Conservation (phyloP, 2,329 filamentous ascomycete species). For the Colletotrichum sp. region DNA sequence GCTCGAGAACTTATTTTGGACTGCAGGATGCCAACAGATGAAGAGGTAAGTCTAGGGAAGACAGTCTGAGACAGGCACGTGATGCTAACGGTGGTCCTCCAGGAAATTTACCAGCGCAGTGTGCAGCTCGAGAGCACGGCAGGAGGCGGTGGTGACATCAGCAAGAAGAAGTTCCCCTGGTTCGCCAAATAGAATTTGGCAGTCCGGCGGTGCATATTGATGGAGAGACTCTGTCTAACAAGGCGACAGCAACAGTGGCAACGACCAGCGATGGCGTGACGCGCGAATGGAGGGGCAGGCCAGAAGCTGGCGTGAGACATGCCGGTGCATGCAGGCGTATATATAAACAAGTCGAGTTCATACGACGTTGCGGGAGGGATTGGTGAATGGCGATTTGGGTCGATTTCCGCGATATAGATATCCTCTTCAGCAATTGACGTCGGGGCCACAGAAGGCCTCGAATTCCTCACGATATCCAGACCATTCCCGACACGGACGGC, state of each 20-base stretch:
- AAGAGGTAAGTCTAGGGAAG: slow-evolving; percentile 70
- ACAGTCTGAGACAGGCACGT: neutral
- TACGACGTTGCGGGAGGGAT: slow-evolving; percentile 6
- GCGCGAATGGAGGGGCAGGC: neutral
- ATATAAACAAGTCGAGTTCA: slow-evolving; percentile 10
- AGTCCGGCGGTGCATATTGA: neutral
- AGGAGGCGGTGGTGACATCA: slow-evolving; percentile 48
- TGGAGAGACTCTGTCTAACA: neutral
- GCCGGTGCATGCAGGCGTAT: slow-evolving; percentile 6
- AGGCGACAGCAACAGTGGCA: neutral
- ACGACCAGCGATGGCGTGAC: slow-evolving; percentile 1
- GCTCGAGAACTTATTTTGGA: slow-evolving; percentile 80
- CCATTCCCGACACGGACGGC: neutral
- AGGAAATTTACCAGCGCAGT: slow-evolving; percentile 71
- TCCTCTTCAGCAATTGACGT: slow-evolving; percentile 21
- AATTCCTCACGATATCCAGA: neutral
- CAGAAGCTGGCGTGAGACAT: neutral
- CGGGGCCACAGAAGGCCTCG: neutral
- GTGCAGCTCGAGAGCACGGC: slow-evolving; percentile 60
- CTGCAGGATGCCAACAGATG: slow-evolving; percentile 80
- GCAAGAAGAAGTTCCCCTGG: slow-evolving; percentile 72
- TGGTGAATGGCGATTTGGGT: slow-evolving; percentile 17
- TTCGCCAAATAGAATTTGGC: slow-evolving; percentile 53
- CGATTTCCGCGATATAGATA: slow-evolving; percentile 18
- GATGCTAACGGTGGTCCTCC: slow-evolving; percentile 26